Conservation (phyloP, 495 filamentous ascomycete species). For the Neurospora sp. region DNA sequence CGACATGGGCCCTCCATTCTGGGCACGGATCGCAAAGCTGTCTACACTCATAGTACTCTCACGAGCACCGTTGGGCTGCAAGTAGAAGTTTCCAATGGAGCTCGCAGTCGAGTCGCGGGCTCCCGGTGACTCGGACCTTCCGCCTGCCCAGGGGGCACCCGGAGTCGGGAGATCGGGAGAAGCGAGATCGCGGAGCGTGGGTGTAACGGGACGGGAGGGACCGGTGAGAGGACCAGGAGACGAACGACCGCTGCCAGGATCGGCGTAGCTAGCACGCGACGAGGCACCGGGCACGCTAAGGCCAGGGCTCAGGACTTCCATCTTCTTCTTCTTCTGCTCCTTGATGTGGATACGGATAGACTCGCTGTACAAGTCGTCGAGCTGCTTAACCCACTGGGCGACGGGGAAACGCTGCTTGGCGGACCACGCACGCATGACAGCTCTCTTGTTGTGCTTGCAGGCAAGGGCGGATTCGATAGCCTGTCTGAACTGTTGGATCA, state of each 20-base stretch:
- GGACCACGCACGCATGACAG: conserved; percentile 65
- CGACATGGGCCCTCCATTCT: conserved; percentile 30
- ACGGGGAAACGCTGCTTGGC: conserved; percentile 70
- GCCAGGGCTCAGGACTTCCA: conserved; percentile 13
- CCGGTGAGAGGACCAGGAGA: not conserved
- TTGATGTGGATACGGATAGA: conserved; percentile 29
- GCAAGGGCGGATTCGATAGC: conserved; percentile 57
- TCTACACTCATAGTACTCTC: conserved; percentile 26
- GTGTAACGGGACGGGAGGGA: conserved; percentile 5
- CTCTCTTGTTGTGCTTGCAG: conserved; percentile 44
- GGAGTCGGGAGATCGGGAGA: conserved; percentile 17
- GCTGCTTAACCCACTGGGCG: conserved; percentile 53
- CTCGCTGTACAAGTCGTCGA: conserved; percentile 51
- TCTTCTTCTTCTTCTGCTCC: conserved; percentile 25
- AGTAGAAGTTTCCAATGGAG: conserved; percentile 11
- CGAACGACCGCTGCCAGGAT: conserved; percentile 9
- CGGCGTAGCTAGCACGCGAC: conserved; percentile 13
- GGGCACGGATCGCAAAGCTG: conserved; percentile 28
- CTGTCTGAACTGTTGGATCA: conserved; percentile 61
- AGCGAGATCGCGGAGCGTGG: conserved; percentile 3
- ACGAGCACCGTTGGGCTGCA: conserved; percentile 14
- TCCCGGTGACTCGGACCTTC: conserved; percentile 11
- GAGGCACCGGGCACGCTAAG: conserved; percentile 11
- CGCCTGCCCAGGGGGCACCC: conserved; percentile 10
- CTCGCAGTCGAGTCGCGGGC: conserved; percentile 15